Conservation (phyloP, 768 basidiomycete species). For the Naganishia randhawae region DNA sequence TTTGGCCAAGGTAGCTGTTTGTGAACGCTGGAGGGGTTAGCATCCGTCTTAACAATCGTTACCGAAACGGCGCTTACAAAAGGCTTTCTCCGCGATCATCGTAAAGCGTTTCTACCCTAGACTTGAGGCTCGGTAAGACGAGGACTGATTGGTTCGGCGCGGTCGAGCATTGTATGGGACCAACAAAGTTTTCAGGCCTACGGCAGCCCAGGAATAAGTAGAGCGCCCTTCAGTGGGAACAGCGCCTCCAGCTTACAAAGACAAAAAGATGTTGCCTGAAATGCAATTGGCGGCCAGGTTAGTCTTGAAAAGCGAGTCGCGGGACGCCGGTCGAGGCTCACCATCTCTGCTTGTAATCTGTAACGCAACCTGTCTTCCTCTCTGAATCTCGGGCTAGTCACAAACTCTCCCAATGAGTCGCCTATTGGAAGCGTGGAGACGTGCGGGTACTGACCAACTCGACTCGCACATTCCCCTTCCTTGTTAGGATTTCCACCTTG, state of each 20-base stretch:
- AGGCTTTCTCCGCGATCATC: slow-evolving; percentile 25
- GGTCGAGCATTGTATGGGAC: slow-evolving; percentile 28
- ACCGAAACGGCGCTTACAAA: slow-evolving; percentile 4
- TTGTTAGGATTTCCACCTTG: slow-evolving; percentile 18
- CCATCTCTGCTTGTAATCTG: slow-evolving; percentile 26
- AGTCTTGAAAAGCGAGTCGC: not conserved
- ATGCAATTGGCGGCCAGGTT: not conserved
- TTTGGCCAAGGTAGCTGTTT: slow-evolving; percentile 26
- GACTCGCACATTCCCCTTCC: slow-evolving; percentile 24
- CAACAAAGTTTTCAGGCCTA: slow-evolving; percentile 25
- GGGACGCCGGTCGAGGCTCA: not conserved
- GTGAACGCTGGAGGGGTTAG: not conserved
- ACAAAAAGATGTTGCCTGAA: slow-evolving; percentile 25
- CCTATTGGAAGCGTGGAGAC: no score
- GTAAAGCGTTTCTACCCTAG: slow-evolving; percentile 17
- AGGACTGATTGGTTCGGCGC: slow-evolving; percentile 22
- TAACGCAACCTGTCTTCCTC: slow-evolving; percentile 4
- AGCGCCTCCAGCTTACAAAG: slow-evolving; percentile 1
- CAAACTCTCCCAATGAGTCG: not conserved
- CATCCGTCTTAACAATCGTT: not conserved
- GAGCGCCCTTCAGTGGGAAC: not conserved
- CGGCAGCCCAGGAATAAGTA: not conserved
- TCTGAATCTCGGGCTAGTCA: slow-evolving; percentile 19
- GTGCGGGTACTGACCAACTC: slow-evolving; percentile 17
- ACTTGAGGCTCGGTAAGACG: slow-evolving; percentile 19